A percentile compares a stretch with the other conserved stretches of the same genome.
Evolutionary conservation across 2,329 filamentous ascomycete species (phyloP).

Genomic region (Epichloe glyceriae): DNA sequence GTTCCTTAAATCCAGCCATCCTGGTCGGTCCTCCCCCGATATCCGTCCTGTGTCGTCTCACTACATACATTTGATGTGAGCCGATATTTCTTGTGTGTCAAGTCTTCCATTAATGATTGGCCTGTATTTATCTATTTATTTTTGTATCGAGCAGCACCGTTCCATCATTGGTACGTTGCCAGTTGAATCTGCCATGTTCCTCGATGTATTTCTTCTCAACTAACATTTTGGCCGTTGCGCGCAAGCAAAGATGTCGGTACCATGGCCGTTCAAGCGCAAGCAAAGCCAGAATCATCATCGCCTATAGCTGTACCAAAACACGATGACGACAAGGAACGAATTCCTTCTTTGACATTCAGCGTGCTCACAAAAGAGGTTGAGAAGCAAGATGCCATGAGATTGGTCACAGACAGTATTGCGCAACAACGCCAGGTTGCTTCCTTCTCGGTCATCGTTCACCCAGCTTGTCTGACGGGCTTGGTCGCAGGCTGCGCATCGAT

Average conservation of each 20-base stretch:
- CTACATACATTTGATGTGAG: no score
- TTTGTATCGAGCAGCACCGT: no score
- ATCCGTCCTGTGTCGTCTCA: no score
- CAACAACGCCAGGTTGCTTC: constrained; percentile 65
- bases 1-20: no score
- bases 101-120: no score
- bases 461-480: constrained; percentile 34
- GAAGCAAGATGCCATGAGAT: constrained; percentile 52
- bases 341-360: constrained; percentile 50
- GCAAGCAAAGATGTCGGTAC: constrained; percentile 1
- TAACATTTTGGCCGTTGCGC: not conserved
- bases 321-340: constrained; percentile 14
- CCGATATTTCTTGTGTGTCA: no score
- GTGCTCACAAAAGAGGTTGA: constrained; percentile 39
- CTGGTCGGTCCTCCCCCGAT: not conserved
- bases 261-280: constrained; percentile 8
- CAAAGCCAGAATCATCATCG: constrained; percentile 1
- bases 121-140: no score
- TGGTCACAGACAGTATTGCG: constrained; percentile 70
- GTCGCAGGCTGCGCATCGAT: constrained; percentile 24
- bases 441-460: constrained; percentile 50
- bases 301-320: not conserved
- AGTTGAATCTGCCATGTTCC: not conserved
- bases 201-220: not conserved
- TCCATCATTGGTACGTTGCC: no score